These are phyloP conservation scores for Arthrobotrys musiformis DNA, from an alignment of 2,329 filamentous ascomycete species.

Conservation along the genomic window DNA sequence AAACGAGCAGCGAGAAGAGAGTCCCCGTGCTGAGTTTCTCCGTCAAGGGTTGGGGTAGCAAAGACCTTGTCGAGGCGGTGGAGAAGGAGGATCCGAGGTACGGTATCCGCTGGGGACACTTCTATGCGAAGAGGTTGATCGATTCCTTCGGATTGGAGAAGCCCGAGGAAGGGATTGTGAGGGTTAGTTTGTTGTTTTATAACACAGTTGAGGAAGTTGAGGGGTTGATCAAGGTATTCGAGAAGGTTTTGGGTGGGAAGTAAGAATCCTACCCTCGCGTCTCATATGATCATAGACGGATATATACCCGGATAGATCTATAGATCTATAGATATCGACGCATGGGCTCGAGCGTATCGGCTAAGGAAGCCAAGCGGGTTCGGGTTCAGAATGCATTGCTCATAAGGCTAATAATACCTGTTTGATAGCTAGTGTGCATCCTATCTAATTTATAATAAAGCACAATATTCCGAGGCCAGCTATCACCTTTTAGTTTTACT, in stretches of 20 bases:
- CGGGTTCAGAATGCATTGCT: no score
- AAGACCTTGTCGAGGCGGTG: constrained; percentile 46
- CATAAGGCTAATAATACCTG: no score
- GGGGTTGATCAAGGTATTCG: constrained; percentile 44
- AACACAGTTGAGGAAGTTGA: constrained; percentile 52
- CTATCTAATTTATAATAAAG: no score
- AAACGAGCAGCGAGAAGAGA: constrained; percentile 24
- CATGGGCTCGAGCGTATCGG: no score
- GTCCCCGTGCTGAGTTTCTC: constrained; percentile 45
- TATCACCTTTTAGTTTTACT: no score
- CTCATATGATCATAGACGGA: no score
- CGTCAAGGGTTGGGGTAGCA: constrained; percentile 46
- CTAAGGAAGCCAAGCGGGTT: no score
- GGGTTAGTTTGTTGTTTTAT: constrained; percentile 51
- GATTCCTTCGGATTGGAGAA: constrained; percentile 48
- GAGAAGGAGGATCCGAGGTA: constrained; percentile 34
- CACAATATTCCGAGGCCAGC: no score
- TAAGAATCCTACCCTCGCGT: not conserved
- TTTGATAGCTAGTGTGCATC: no score
- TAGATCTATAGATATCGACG: no score
- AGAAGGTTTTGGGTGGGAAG: constrained; percentile 25
- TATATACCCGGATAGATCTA: no score
- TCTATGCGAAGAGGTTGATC: constrained; percentile 43
- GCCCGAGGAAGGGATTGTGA: constrained; percentile 41
- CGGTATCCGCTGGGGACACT: constrained; percentile 50